Evolutionary conservation across 2,329 filamentous ascomycete genomes (phyloP), one percentile per base, ranked within the genome.

Genomic region (Lasiodiplodia citricola): DNA sequence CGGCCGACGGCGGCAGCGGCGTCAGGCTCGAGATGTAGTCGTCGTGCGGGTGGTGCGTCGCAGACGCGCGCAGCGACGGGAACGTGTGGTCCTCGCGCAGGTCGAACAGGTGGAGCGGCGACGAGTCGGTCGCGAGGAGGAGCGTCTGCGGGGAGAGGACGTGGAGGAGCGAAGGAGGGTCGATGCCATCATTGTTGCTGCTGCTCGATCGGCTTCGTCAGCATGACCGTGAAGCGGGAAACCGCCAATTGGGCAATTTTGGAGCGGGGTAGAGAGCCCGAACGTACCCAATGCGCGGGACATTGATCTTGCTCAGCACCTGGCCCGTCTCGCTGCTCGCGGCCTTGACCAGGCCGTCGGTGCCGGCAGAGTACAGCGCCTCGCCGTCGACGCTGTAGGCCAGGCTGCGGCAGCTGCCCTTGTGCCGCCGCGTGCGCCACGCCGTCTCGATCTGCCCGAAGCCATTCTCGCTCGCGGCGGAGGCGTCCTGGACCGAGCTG

Each of bases 1-100:
- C 88, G 37, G 90, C 87, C 2, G 91, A 91, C 0, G 94, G 87
- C 0, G 94, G 94, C 0, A 99, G 87, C 1, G 94, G 90, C 0
- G 92, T 92, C 55, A 99, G 86, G 62, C 92, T 94, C 38, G 94
- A 96, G 67, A 99, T 88, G 80, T 97, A 97, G 82, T 98, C 95
- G 74, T 92, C 90, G 81, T 99, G 96, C 0, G 95, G 95, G 71
- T 90, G 90, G 77, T 95, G 91, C 11, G 93, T 94, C 76, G 94
- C 92, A 25, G 90, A 87, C 1, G 93, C 51, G 0, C 77, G 93
- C 71, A 87, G 90, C 13, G 87, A 81, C 0, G 85, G 81, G 55
- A 91, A 85, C 0, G 84, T 81, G 56, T 73, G 68, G 62, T 71
- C 65, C 0, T 76, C 71, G 88, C 93, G 91, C 6, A 97, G 82